phyloP scores from a whole-genome alignment of 129 eudicot species.

The Lonicera japonica region DNA sequence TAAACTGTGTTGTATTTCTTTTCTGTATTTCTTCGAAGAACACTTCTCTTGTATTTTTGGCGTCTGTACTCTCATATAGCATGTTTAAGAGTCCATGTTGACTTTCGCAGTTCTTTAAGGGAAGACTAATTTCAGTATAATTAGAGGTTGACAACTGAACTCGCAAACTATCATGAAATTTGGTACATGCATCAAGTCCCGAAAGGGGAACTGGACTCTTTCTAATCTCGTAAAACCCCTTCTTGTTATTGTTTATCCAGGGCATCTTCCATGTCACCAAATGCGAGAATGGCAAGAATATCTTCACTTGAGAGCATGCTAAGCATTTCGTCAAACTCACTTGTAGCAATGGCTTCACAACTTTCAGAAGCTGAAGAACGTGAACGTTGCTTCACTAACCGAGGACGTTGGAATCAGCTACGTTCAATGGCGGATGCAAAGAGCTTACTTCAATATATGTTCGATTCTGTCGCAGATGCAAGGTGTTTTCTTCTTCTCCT shows the following conservation, averaged over 20 bases:
- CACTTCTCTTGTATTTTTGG: neutral
- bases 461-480: conserved; percentile 75
- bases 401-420: conserved; percentile 94
- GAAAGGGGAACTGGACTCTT: too few relatives aligned
- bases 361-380: conserved; percentile 99
- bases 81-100: too few relatives aligned
- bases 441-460: conserved; percentile 80
- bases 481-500: conserved; percentile 31
- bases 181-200: too few relatives aligned
- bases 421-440: conserved; percentile 99
- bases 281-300: conserved; percentile 86
- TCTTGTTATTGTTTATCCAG: conserved; percentile 25
- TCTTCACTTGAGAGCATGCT: conserved; percentile 88
- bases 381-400: conserved; percentile 70
- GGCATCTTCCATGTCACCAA: conserved; percentile 86
- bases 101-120: too few relatives aligned
- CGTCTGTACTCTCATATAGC: too few relatives aligned
- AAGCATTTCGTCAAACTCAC: conserved; percentile 81
- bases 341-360: conserved; percentile 97
- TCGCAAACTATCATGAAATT: too few relatives aligned
- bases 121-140: too few relatives aligned
- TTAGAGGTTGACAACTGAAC: too few relatives aligned
- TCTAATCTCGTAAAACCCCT: too few relatives aligned
- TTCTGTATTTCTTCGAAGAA: neutral
- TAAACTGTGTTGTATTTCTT: neutral